Conservation (phyloP, 202 grass and related monocot genomes). For the Zoysia matrella region DNA sequence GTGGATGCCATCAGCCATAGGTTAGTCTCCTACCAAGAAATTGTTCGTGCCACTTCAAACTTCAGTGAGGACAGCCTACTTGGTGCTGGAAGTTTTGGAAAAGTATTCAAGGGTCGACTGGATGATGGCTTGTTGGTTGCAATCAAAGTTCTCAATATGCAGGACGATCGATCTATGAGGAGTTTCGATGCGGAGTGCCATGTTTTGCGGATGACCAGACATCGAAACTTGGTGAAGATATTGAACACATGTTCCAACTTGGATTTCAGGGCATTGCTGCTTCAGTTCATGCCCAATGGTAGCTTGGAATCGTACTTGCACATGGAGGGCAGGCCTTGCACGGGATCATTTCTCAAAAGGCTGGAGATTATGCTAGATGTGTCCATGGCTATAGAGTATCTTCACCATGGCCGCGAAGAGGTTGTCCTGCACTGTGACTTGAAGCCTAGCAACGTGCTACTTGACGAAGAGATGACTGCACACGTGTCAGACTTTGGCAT, state of each 20-base stretch:
- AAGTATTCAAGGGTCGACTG: conserved; percentile 39
- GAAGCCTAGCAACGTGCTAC: conserved; percentile 12
- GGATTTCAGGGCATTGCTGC: conserved; percentile 41
- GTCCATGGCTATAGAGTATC: conserved; percentile 40
- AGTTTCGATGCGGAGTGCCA: conserved; percentile 46
- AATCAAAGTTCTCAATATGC: conserved; percentile 27
- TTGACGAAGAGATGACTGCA: background rate
- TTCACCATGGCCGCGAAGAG: conserved; percentile 33
- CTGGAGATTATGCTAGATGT: conserved; percentile 37
- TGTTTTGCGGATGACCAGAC: conserved; percentile 16
- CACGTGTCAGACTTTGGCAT: conserved; percentile 21
- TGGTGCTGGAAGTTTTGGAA: conserved; percentile 31
- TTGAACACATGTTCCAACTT: conserved; percentile 41
- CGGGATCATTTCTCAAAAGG: background rate
- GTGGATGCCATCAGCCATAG: background rate
- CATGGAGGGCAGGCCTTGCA: background rate
- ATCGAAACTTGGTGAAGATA: conserved; percentile 42
- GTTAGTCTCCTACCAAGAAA: conserved; percentile 40
- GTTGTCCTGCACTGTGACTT: conserved; percentile 38
- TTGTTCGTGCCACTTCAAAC: conserved; percentile 36
- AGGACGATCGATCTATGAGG: background rate
- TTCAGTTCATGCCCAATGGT: conserved; percentile 49
- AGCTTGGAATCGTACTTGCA: conserved; percentile 38
- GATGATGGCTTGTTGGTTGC: conserved; percentile 23
- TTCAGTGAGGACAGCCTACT: conserved; percentile 35